Base-by-base conservation (phyloP, 1,284 basidiomycete species). In the Ganoderma boninense region DNA sequence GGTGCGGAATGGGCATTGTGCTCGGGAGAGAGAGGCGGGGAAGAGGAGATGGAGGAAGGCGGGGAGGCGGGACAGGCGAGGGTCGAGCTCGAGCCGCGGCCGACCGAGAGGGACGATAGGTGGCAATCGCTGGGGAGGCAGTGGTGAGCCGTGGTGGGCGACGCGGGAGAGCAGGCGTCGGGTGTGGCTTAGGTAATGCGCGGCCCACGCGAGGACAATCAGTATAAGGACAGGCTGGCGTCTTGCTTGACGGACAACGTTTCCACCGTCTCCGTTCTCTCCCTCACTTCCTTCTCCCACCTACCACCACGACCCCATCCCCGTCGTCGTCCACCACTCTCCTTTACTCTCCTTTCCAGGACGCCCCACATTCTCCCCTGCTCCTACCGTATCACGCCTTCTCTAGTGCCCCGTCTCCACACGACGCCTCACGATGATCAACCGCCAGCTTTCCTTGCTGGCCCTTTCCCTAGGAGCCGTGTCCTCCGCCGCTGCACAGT, bases 401-500 rank as follows among this genome's bases (percentile, higher is more conserved):
- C 23, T 61, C 60, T 54, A 14, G 32, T 65, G 29, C 49, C 32
- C 66, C 66, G 66, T 52, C 54, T 71, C 65, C 35, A 26, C 44
- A 44, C 66, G 60, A 61, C 69, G 52, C 62, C 66, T 69, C 72
- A 76, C 70, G 72, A 79, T 80, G 79, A 70, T 74, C 62, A 64
- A 70, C 57, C 71, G 76, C 74, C 78, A 76, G 75, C 75, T 77
- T 18, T 73, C 76, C 32, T 46, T 77, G 74, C 77, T 81, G 76
- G 78, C 78, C 40, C 68, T 79, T 59, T 70, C 76, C n/a, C 77
- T 80, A 20, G 77, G 75, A 54, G 74, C 76, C 10, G 71, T 69
- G 2, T 71, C 72, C 59, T 49, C 73, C 14, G 75, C 72, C 35
- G 67, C 73, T 60, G 79, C 79, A 0, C 74, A 78, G 70, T 57